These are phyloP conservation scores for Arthrobotrys pseudoclavata DNA, from an alignment of 2,329 filamentous ascomycete genomes.

Conservation along the genomic window DNA sequence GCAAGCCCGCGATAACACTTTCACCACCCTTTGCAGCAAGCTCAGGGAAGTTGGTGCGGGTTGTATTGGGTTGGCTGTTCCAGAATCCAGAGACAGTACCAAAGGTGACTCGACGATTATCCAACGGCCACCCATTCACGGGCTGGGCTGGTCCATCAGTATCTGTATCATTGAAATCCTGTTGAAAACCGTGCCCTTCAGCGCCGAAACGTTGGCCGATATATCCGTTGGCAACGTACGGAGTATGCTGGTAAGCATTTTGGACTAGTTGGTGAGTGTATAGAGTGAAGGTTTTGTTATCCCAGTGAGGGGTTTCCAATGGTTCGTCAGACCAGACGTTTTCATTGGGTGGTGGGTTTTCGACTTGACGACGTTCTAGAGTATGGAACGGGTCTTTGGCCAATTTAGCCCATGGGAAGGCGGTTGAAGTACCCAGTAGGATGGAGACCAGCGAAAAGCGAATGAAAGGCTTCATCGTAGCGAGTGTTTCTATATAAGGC, in stretches of 20 bases:
- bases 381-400: constrained; percentile 38
- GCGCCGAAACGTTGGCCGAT: constrained; percentile 75
- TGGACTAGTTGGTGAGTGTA: constrained; percentile 68
- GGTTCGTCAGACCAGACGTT: constrained; percentile 59
- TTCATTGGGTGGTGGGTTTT: constrained; percentile 61
- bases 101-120: constrained; percentile 75
- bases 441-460: constrained; percentile 48
- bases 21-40: constrained; percentile 78
- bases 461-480: constrained; percentile 49
- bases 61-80: constrained; percentile 73
- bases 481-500: constrained; percentile 30
- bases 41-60: constrained; percentile 77
- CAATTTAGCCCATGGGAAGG: constrained; percentile 39
- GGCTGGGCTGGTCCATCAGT: constrained; percentile 60
- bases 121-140: constrained; percentile 78
- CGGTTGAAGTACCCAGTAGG: constrained; percentile 35
- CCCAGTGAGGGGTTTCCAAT: constrained; percentile 62
- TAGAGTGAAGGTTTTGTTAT: constrained; percentile 69
- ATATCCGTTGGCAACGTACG: constrained; percentile 75
- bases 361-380: constrained; percentile 60
- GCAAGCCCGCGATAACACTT: constrained; percentile 78
- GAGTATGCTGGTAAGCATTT: constrained; percentile 70
- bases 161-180: constrained; percentile 59
- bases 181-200: constrained; percentile 70
- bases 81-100: constrained; percentile 78